Evolutionary conservation across 1,139 yeast genomes (phyloP), one percentile per base, ranked within the genome.

Genomic region (Yamadazyma membranifaciens): DNA sequence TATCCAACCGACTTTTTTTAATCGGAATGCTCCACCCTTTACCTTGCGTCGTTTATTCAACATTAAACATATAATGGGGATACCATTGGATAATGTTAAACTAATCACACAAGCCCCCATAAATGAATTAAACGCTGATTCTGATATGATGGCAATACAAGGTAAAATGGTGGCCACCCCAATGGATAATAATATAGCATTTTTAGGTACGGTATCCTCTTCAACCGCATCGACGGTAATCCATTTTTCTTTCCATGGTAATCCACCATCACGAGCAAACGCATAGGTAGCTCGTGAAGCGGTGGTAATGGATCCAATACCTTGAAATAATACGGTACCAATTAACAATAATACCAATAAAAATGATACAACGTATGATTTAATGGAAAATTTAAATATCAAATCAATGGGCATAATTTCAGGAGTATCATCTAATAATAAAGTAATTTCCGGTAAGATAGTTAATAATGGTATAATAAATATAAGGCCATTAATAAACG

Each of bases 201-300:
- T 81, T 49, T 77, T 80, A 1, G 95, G 96, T 17, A 85, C 81
- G 9, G 64, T 67, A 43, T 68, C 72, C 45, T 75, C 78, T 37
- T 83, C 83, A 10, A 66, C 60, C 2, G 78, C 68, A 48, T 83
- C 82, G 33, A 87, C 87, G 49, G 75, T 74, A 4, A 80, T 74
- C 85, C 89, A 85, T 31, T 74, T 58, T 9, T 74, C 67, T 44
- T 82, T 78, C 50, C 73, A 80, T 0, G 96, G 96, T 36, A 88
- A 65, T 0, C 94, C 96, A 35, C 86, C 89, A 59, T 88, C 97
- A 62, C 97, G 79, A 39, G 95, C 87, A 63, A 88, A 82, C 11
- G 95, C 88, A 66, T 81, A 88, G 1, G 91, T 85, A 28, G 87
- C 81, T 67, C 96, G 79, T 6, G 95, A 86, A 0, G 94, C 91